phyloP scores from a whole-genome alignment of 2,329 filamentous ascomycete species.

The Arthroderma sp. region DNA sequence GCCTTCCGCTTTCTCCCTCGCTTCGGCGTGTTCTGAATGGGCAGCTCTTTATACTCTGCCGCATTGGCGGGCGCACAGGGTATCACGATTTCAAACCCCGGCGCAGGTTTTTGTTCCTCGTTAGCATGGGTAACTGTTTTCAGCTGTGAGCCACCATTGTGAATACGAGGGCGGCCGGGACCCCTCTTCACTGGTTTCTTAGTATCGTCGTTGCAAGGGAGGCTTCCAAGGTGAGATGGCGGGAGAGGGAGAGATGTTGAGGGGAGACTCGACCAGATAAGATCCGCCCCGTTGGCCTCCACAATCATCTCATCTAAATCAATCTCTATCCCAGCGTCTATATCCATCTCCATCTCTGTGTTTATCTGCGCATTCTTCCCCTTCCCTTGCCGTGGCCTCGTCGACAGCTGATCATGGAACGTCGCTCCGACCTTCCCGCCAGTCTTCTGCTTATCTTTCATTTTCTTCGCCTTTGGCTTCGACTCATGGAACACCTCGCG shows the following conservation, averaged over 20 bases:
- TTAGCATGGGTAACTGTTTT: slow-evolving; percentile 1
- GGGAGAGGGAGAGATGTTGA: background rate
- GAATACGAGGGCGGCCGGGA: background rate
- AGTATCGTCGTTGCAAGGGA: background rate
- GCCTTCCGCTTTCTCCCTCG: slow-evolving; percentile 9
- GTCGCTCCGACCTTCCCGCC: background rate
- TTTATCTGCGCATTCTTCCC: background rate
- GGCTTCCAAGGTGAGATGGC: slow-evolving; percentile 2
- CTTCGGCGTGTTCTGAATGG: background rate
- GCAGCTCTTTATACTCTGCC: background rate
- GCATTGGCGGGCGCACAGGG: background rate
- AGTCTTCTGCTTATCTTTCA: background rate
- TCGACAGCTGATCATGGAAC: background rate
- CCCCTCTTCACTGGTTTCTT: background rate
- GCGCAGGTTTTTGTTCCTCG: background rate
- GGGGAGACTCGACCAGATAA: background rate
- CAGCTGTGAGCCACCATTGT: background rate
- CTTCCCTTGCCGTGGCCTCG: background rate
- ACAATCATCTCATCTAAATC: background rate
- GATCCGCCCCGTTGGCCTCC: background rate
- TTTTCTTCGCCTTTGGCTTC: slow-evolving; percentile 15
- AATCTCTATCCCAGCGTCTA: background rate
- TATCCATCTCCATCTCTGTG: background rate
- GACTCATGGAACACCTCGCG: slow-evolving; percentile 32
- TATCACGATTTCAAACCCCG: background rate